Evolutionary conservation across 2,329 filamentous ascomycete genomes (phyloP).

Genomic region (Calonectria hongkongensis): DNA sequence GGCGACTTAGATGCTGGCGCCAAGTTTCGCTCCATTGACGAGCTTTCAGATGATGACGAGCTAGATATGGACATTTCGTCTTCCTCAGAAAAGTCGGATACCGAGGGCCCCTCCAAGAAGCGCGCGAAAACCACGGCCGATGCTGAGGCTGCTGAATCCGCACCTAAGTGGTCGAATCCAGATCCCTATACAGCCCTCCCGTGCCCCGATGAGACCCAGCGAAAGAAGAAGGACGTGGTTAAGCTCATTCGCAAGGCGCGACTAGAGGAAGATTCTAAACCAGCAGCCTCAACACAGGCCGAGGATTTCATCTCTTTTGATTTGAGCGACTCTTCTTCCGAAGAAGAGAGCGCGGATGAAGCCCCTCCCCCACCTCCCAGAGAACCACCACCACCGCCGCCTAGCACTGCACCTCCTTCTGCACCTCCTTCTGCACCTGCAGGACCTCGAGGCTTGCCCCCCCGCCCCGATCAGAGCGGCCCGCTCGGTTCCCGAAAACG

Average conservation of each 20-base stretch:
- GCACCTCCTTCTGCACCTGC: conserved; percentile 49
- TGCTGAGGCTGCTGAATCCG: conserved; percentile 63
- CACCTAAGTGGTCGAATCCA: conserved; percentile 94
- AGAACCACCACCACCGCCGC: conserved; percentile 46
- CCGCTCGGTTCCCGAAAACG: conserved; percentile 83
- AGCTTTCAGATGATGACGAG: conserved; percentile 78
- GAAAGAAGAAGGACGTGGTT: conserved; percentile 90
- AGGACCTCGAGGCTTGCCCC: conserved; percentile 44
- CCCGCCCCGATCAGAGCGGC: conserved; percentile 60
- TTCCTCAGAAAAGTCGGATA: conserved; percentile 52
- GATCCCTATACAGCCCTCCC: conserved; percentile 94
- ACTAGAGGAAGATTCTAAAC: conserved; percentile 72
- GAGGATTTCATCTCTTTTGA: conserved; percentile 95
- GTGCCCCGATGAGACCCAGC: conserved; percentile 81
- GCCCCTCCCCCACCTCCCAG: conserved; percentile 44
- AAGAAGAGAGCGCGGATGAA: conserved; percentile 50
- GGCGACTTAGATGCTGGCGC: conserved; percentile 66
- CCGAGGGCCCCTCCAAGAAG: conserved; percentile 65
- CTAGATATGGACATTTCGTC: conserved; percentile 78
- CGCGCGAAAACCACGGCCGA: conserved; percentile 55
- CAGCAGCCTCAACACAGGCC: conserved; percentile 72
- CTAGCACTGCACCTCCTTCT: conserved; percentile 46
- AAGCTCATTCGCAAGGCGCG: conserved; percentile 94
- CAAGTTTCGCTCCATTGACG: conserved; percentile 73
- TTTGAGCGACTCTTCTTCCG: conserved; percentile 75